phyloP scores from a whole-genome alignment of 176 grass and related monocot species.

The Areca catechu region DNA sequence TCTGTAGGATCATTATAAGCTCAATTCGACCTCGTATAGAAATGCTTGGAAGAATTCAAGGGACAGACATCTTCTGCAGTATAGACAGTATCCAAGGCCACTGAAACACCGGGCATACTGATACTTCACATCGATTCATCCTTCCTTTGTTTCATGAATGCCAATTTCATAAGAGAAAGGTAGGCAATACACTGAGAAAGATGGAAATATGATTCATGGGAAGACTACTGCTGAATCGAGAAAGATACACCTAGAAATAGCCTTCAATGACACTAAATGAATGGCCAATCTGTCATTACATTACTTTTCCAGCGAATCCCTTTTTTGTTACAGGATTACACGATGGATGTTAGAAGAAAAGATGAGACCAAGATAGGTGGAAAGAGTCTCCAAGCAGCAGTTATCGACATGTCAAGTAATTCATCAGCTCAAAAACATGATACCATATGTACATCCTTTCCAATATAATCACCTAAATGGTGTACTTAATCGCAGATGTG shows the following conservation, averaged over 20 bases:
- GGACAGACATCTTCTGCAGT: slow-evolving; percentile 59
- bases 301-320: not conserved
- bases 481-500: slow-evolving; percentile 41
- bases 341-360: slow-evolving; percentile 39
- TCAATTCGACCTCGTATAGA: slow-evolving; percentile 56
- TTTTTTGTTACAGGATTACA: slow-evolving; percentile 39
- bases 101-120: slow-evolving; percentile 22
- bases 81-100: slow-evolving; percentile 64
- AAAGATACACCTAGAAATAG: too few relatives aligned
- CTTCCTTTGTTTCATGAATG: slow-evolving; percentile 82
- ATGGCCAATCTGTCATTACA: too few relatives aligned
- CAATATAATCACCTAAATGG: not conserved
- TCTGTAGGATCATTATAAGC: slow-evolving; percentile 65
- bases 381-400: slow-evolving; percentile 45
- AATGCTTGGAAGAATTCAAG: slow-evolving; percentile 73
- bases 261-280: too few relatives aligned
- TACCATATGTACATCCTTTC: too few relatives aligned
- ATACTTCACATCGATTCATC: slow-evolving; percentile 60
- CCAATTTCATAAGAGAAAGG: slow-evolving; percentile 84
- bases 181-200: slow-evolving; percentile 4
- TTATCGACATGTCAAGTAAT: slow-evolving; percentile 89
- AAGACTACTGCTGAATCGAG: too few relatives aligned
- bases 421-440: too few relatives aligned
- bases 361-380: slow-evolving; percentile 24
- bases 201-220: too few relatives aligned